Conservation (phyloP, 768 basidiomycete species). For the Boletus tylopilopsis region DNA sequence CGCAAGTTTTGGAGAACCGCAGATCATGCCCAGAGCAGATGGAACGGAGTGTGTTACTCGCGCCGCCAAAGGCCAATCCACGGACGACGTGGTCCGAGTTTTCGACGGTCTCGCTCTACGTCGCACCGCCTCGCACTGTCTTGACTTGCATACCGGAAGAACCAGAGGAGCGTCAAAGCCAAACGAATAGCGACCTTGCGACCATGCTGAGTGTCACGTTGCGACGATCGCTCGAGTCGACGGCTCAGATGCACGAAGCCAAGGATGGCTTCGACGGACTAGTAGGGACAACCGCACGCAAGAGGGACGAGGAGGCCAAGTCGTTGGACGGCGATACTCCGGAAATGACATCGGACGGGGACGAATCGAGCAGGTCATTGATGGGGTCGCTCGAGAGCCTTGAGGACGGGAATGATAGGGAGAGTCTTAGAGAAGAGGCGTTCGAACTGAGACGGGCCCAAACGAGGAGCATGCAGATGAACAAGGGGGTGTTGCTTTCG, state of each 20-base stretch:
- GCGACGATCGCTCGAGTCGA: conserved; percentile 8
- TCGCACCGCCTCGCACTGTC: conserved; percentile 15
- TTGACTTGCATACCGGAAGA: conserved; percentile 31
- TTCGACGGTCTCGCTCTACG: conserved; percentile 17
- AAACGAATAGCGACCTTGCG: conserved; percentile 14
- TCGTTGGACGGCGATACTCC: conserved; percentile 21
- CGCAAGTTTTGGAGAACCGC: conserved; percentile 9
- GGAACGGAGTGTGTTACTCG: not conserved
- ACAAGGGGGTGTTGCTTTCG: conserved; percentile 42
- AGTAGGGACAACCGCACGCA: no score
- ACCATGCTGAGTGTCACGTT: conserved; percentile 11
- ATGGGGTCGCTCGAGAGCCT: conserved; percentile 23
- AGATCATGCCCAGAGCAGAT: conserved; percentile 4
- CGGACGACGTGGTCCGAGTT: conserved; percentile 33
- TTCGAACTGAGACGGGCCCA: conserved; percentile 47
- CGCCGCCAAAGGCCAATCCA: not conserved
- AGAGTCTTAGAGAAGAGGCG: conserved; percentile 27
- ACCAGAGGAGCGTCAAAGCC: conserved; percentile 21
- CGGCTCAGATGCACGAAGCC: not conserved
- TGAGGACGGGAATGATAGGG: conserved; percentile 9
- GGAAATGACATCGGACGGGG: conserved; percentile 24
- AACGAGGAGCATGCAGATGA: conserved; percentile 48
- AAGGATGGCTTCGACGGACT: no score
- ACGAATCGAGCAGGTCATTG: conserved; percentile 23
- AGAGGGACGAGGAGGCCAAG: conserved; percentile 15